Evolutionary conservation across 2,329 filamentous ascomycete species (phyloP), one percentile per base, ranked within the genome.

Genomic region (Talaromyces sp.): DNA sequence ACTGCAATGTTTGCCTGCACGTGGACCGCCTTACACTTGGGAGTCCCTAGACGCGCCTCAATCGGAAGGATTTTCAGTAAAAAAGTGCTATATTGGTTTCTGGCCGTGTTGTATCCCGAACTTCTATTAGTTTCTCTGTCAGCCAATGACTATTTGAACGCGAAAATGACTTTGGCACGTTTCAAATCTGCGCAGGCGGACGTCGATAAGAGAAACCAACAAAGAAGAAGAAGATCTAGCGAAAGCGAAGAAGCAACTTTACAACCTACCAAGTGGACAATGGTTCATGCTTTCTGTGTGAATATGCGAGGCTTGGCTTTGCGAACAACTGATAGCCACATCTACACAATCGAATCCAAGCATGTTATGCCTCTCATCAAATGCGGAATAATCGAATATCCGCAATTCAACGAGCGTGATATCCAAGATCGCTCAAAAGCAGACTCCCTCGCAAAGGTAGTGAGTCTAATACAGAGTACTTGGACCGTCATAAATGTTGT

Each of bases 1-100:
- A 57, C 60, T 10, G 61, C 57, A 48, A 65, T 66, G 3, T 48
- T 66, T 56, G 63, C 64, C 21, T 65, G 65, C 26, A 65, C 58
- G 21, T 66, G 62, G 60, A 63, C 65, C 10, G 27, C 53, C 3
- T 59, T 65, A 9, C 64, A 66, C n/a, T 14, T 60, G 14, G 17
- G 51, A 41, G 58, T 62, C 26, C 61, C 59, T 2, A 24, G 21
- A 31, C 3, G 4, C 19, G 43, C 43, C 54, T 29, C 31, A 9
- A 11, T 11, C 10, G 41, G n/a, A n/a, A 46, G 26, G 43, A 43
- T 26, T 19, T 46, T 56, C 8, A 24, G 17, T 8, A n/a, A 56
- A 19, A 46, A 43, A 56, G 38, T 43, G 32, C 4, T 56, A 12
- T n/a, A n/a, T 9, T 46, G 32, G 54, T 19, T 56, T 21, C n/a